Conservation (phyloP, 1,284 basidiomycete species). For the Pseudozyma hubeiensis region DNA sequence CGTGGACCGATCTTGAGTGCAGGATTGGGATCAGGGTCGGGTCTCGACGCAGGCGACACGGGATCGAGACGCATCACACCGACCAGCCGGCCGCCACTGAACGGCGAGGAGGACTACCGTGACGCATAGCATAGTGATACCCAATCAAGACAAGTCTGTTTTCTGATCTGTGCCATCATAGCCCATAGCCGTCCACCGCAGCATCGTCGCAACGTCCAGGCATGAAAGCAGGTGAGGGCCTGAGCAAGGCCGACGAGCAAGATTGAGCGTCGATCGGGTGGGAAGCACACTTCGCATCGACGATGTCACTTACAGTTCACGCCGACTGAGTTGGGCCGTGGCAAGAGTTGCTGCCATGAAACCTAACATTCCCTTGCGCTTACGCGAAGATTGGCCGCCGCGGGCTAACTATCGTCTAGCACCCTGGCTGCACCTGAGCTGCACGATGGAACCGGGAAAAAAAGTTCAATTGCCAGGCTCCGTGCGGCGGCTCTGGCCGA, state of each 20-base stretch:
- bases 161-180: no score
- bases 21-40: constrained; percentile 15
- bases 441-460: neutral
- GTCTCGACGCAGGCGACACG: constrained; percentile 2
- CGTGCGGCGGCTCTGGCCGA: neutral
- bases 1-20: constrained; percentile 28
- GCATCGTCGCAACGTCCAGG: no score
- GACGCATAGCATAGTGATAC: constrained; percentile 4
- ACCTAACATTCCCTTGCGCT: neutral
- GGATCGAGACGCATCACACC: constrained; percentile 52
- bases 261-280: no score
- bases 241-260: no score
- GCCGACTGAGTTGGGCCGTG: constrained; percentile 15
- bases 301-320: neutral
- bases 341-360: neutral
- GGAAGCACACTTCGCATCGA: neutral
- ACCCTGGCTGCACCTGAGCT: neutral
- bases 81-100: constrained; percentile 53
- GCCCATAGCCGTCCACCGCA: no score
- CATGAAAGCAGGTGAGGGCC: no score
- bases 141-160: neutral
- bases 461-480: neutral
- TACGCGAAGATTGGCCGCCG: constrained; percentile 3
- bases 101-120: constrained; percentile 14
- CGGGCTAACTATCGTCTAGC: constrained; percentile 11